Percentiles rank a stretch among this genome's conserved stretches.
phyloP scores from a whole-genome alignment of 129 eudicot species.

The Silybum marianum region DNA sequence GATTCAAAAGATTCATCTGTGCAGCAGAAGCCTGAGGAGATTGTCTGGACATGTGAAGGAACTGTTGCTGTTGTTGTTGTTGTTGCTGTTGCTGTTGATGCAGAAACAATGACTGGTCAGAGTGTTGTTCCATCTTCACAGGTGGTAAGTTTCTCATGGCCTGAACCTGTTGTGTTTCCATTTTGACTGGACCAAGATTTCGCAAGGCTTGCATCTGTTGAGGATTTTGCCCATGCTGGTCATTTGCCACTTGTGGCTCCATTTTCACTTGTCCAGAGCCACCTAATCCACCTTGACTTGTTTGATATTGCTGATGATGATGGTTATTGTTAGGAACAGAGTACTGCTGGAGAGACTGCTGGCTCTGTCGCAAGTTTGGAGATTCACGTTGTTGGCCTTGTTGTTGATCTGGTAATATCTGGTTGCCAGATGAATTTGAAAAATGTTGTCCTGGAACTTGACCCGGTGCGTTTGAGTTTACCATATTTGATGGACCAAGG shows the following conservation, averaged over 20 bases:
- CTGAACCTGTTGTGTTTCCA: conserved; percentile 85
- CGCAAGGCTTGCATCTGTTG: conserved; percentile 83
- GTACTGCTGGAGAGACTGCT: conserved; percentile 56
- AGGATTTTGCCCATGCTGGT: conserved; percentile 49
- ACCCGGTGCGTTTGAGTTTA: conserved; percentile 48
- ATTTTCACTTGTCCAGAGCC: conserved; percentile 77
- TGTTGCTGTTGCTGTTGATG: conserved; percentile 70
- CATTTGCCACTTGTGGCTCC: conserved; percentile 68
- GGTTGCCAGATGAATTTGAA: conserved; percentile 54
- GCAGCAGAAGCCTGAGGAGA: conserved; percentile 88
- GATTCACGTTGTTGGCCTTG: conserved; percentile 62
- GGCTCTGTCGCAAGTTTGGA: conserved; percentile 70
- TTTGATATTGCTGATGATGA: conserved; percentile 69
- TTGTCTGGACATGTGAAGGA: conserved; percentile 90
- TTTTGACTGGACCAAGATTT: conserved; percentile 72
- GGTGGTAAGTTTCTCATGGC: conserved; percentile 67
- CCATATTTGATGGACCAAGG: conserved; percentile 50
- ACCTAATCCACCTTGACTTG: conserved; percentile 67
- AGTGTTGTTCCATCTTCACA: conserved; percentile 85
- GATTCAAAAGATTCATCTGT: conserved; percentile 74
- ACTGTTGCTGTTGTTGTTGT: conserved; percentile 70
- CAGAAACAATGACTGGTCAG: conserved; percentile 62
- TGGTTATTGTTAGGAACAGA: conserved; percentile 48
- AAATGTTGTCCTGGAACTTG: conserved; percentile 75
- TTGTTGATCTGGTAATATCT: conserved; percentile 76